Evolutionary conservation across 306 rosid genomes (phyloP), one percentile per base, ranked within the genome.

Genomic region (Quercus suber): DNA sequence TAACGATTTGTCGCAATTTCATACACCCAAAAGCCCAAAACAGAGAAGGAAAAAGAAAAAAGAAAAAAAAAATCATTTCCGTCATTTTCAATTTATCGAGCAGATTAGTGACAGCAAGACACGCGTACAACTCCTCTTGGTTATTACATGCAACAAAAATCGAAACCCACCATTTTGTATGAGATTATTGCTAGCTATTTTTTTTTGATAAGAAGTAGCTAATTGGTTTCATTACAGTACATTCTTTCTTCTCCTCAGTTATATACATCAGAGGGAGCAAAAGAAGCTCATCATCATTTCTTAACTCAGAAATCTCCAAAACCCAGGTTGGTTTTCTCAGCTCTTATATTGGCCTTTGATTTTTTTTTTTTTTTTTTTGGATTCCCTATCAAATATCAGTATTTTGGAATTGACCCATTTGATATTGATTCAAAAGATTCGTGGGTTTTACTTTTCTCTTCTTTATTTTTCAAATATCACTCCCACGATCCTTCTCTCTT

Each of bases 241-340:
- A 3, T 35, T 18, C 20, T 18, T 67, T 3, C 12, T 31, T 35
- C 11, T 0, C 20, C 9, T 70, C 33, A 52, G 2, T 18, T 65
- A 6, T 4, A 8, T 25, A 21, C 82, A 20, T 63, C 72, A 17
- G 21, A 27, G 2, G 69, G 25, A 67, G 72, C 35, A 76, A 45
- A 52, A 75, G 52, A 55, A 55, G 5, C 53, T 74, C 80, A 4
- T 6, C 78, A 83, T 75, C 74, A 79, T 33, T 52, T 43, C 33
- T 57, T 15, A 31, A 1, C n/a, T 71, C 43, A 19, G 11, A 23
- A 52, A 61, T 30, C 33, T 58, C n/a, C 58, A 35, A 21, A 77
- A 78, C 82, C 76, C 27, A 56, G 87, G 81, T 76, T 67, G 73
- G 79, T 59, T 5, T 76, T 80, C 76, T 80, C 59, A 20, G 25